These are phyloP conservation scores for Rosa persica DNA, from an alignment of 306 rosid genomes.

Conservation along the genomic window DNA sequence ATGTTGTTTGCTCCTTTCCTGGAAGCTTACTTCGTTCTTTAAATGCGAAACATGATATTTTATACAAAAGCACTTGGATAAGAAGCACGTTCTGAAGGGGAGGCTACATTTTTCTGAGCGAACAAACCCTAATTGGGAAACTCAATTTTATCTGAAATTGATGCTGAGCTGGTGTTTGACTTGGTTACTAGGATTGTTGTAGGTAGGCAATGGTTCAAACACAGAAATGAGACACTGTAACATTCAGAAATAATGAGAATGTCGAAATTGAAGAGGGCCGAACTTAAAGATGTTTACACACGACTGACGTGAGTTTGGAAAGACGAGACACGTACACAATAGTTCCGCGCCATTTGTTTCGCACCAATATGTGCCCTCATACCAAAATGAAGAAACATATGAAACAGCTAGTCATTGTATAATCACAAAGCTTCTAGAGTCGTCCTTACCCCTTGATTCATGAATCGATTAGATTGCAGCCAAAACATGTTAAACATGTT, in stretches of 20 bases:
- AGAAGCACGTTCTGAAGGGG: slow-evolving; percentile 8
- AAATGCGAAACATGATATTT: not conserved
- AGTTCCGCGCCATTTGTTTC: not conserved
- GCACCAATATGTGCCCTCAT: not conserved
- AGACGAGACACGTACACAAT: not conserved
- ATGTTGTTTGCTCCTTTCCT: not conserved
- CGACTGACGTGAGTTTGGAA: not conserved
- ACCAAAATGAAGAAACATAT: not conserved
- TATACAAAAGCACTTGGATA: slow-evolving; percentile 6
- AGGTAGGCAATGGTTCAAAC: slow-evolving; percentile 16
- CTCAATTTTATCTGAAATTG: slow-evolving; percentile 38
- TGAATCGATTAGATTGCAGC: not conserved
- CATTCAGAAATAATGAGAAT: slow-evolving; percentile 1
- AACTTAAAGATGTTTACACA: not conserved
- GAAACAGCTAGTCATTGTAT: not conserved
- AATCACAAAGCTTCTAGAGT: not conserved
- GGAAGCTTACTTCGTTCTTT: not conserved
- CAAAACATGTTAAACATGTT: not conserved
- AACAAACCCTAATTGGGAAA: slow-evolving; percentile 34
- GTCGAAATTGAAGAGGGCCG: not conserved
- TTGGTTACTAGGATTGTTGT: not conserved
- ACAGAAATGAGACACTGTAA: slow-evolving; percentile 3
- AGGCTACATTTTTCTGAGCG: not conserved
- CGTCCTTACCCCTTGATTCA: not conserved
- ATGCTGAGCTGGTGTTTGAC: slow-evolving; percentile 16